Percentiles rank a stretch among this genome's conserved stretches.
Evolutionary conservation across 345 rosid genomes (phyloP).

Genomic region (Sisymbrium altissimum): DNA sequence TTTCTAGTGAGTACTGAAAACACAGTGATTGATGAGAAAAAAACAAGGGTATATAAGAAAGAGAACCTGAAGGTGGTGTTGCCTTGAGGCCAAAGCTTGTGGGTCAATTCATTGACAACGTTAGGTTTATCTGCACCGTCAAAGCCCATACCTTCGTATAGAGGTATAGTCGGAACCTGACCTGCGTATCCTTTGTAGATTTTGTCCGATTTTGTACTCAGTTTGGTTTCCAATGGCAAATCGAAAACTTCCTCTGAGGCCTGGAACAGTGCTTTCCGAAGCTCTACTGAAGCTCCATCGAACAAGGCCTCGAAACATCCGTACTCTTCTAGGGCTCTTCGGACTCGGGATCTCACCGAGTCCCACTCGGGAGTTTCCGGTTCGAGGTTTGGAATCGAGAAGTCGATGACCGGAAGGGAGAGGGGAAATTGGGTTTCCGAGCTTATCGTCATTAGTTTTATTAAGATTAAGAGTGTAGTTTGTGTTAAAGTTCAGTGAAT

Average conservation of each 20-base stretch:
- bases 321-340: slow-evolving; percentile 45
- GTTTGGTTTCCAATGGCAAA: slow-evolving; percentile 43
- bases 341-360: slow-evolving; percentile 33
- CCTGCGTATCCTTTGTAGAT: background rate
- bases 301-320: slow-evolving; percentile 60
- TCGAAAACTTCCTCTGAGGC: slow-evolving; percentile 46
- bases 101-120: slow-evolving; percentile 11
- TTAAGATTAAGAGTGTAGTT: background rate
- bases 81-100: slow-evolving; percentile 29
- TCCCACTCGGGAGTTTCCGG: slow-evolving; percentile 38
- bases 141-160: background rate
- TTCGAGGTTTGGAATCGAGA: slow-evolving; percentile 31
- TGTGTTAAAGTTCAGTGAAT: background rate
- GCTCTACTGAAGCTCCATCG: slow-evolving; percentile 38
- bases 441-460: background rate
- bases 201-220: slow-evolving; percentile 20
- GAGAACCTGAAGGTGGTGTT: slow-evolving; percentile 25
- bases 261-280: slow-evolving; percentile 32
- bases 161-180: background rate
- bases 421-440: background rate
- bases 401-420: slow-evolving; percentile 43
- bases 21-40: too few species aligned
- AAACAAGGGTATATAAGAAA: background rate
- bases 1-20: too few species aligned
- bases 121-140: slow-evolving; percentile 2